A percentile compares a stretch with the other conserved stretches of the same genome.
Conservation (phyloP, 2,329 filamentous ascomycete genomes). For the Stagonosporopsis rhizophila region DNA sequence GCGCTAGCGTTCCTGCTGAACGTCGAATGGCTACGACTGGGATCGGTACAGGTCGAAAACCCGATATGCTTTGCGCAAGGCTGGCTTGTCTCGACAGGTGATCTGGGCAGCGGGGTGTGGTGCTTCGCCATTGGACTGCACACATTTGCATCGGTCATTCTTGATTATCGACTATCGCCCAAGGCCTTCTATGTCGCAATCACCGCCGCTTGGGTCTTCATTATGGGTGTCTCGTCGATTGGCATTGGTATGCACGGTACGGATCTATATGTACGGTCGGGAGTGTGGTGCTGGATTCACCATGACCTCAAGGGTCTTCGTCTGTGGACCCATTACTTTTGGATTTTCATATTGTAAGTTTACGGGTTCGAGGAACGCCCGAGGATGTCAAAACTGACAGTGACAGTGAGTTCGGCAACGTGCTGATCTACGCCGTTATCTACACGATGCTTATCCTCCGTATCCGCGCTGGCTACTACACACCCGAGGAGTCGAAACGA, state of each 20-base stretch:
- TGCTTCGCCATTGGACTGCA: slow-evolving; percentile 71
- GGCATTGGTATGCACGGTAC: slow-evolving; percentile 55
- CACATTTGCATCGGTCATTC: slow-evolving; percentile 69
- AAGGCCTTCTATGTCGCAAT: slow-evolving; percentile 60
- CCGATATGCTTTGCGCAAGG: slow-evolving; percentile 69
- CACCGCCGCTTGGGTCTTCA: slow-evolving; percentile 63
- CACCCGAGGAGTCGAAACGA: slow-evolving; percentile 39
- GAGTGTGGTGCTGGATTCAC: slow-evolving; percentile 73
- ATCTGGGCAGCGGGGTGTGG: slow-evolving; percentile 71
- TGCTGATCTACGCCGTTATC: slow-evolving; percentile 58
- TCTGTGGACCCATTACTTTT: slow-evolving; percentile 69
- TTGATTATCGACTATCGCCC: slow-evolving; percentile 60
- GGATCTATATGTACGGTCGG: slow-evolving; percentile 68
- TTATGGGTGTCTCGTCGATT: slow-evolving; percentile 64
- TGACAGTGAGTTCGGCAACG: slow-evolving; percentile 56
- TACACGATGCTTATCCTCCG: slow-evolving; percentile 51
- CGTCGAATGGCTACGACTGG: slow-evolving; percentile 62
- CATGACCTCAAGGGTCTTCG: slow-evolving; percentile 61
- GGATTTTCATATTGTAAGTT: slow-evolving; percentile 62
- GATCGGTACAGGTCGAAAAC: slow-evolving; percentile 63
- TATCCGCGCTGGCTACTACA: slow-evolving; percentile 48
- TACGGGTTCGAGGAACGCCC: too few relatives aligned
- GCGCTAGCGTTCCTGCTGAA: slow-evolving; percentile 70
- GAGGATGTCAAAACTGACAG: neutral
- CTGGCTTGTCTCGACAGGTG: slow-evolving; percentile 72